Conservation (phyloP, 495 filamentous ascomycete species). For the Tuber indicum region DNA sequence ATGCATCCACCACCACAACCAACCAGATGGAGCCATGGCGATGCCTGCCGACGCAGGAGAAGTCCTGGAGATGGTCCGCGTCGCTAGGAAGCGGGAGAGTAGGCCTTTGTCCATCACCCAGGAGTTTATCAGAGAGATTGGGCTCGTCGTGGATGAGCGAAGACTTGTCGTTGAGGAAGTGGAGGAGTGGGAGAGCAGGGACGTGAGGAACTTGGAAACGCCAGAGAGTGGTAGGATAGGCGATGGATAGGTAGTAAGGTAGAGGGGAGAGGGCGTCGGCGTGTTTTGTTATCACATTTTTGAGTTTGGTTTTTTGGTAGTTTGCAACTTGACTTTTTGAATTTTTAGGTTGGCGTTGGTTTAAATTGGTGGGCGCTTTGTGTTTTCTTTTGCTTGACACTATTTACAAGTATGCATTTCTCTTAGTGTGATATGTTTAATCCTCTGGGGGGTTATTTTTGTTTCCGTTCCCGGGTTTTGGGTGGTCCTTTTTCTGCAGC, state of each 20-base stretch:
- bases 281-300: background rate
- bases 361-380: background rate
- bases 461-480: background rate
- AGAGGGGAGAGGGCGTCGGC: background rate
- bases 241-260: background rate
- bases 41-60: background rate
- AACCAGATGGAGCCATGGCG: background rate
- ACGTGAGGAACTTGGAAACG: background rate
- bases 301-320: background rate
- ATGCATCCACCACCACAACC: background rate
- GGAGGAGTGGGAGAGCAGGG: background rate
- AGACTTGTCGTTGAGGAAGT: background rate
- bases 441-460: background rate
- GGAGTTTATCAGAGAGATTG: constrained; percentile 4
- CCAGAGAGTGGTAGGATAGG: background rate
- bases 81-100: background rate
- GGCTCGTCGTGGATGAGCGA: background rate
- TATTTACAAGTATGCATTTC: background rate
- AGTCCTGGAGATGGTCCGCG: background rate
- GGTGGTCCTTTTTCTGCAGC: background rate
- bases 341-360: background rate
- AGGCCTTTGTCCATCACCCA: background rate
- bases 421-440: background rate
- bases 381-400: background rate
- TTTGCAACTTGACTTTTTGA: background rate